Conservation (phyloP, 352 stramenopile species). For the Salisapilia sapeloensis region DNA sequence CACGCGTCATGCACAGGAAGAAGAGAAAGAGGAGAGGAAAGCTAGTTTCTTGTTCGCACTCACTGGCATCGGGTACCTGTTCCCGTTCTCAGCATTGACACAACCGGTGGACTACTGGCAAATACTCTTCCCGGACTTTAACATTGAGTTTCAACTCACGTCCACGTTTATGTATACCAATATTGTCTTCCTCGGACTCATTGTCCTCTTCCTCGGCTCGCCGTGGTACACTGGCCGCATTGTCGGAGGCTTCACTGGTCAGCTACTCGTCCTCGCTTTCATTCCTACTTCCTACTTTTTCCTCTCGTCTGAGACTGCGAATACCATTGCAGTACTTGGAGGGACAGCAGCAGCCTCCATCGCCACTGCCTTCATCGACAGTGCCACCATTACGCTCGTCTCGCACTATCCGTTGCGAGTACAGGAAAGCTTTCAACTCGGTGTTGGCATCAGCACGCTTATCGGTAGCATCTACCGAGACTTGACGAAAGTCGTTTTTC, state of each 20-base stretch:
- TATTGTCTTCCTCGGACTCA: slow-evolving; percentile 31
- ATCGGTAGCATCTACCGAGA: slow-evolving; percentile 72
- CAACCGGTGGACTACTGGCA: slow-evolving; percentile 83
- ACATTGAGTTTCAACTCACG: slow-evolving; percentile 76
- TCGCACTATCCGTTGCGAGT: slow-evolving; percentile 62
- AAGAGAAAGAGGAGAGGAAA: slow-evolving; percentile 21
- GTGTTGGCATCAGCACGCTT: slow-evolving; percentile 61
- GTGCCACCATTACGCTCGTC: slow-evolving; percentile 63
- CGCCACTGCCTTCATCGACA: slow-evolving; percentile 70
- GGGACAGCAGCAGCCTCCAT: slow-evolving; percentile 45
- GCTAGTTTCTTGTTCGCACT: slow-evolving; percentile 53
- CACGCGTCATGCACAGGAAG: slow-evolving; percentile 8
- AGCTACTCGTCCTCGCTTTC: slow-evolving; percentile 51
- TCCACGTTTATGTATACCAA: slow-evolving; percentile 79
- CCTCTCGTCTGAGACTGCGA: slow-evolving; percentile 38
- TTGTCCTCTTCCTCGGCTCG: slow-evolving; percentile 40
- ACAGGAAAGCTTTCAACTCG: slow-evolving; percentile 70
- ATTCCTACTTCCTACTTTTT: slow-evolving; percentile 69
- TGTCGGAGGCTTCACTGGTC: slow-evolving; percentile 58
- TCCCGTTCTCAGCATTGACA: slow-evolving; percentile 77
- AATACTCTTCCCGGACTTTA: slow-evolving; percentile 70
- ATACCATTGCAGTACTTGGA: slow-evolving; percentile 42
- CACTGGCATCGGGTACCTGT: slow-evolving; percentile 68
- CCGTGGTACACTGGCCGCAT: slow-evolving; percentile 60
- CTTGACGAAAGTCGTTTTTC: slow-evolving; percentile 69